Conservation (phyloP, 495 filamentous ascomycete genomes). For the Hyaloscypha variabilis region DNA sequence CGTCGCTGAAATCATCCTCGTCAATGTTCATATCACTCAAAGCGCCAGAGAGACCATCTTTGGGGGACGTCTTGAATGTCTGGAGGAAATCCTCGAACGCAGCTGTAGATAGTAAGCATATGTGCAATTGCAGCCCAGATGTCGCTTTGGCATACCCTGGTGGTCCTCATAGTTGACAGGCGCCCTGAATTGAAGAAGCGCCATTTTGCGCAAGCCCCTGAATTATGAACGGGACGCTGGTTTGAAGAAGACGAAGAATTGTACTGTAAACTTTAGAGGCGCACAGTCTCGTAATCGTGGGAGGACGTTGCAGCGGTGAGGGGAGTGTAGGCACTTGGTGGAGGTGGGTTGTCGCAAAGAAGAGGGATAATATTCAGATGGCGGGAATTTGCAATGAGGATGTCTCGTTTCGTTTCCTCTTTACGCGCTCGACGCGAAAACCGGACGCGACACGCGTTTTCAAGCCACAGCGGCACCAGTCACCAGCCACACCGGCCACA, state of each 20-base stretch:
- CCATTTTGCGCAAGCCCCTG: conserved; percentile 55
- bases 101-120: conserved; percentile 45
- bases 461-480: not conserved
- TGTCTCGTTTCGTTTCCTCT: not conserved
- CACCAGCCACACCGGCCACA: not conserved
- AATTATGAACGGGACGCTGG: not conserved
- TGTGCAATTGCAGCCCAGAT: conserved; percentile 20
- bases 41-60: conserved; percentile 66
- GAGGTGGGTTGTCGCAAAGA: conserved; percentile 27
- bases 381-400: conserved; percentile 7
- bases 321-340: conserved; percentile 11
- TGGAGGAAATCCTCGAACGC: conserved; percentile 88
- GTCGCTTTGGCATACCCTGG: conserved; percentile 55
- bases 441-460: conserved; percentile 10
- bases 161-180: conserved; percentile 87
- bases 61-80: conserved; percentile 83
- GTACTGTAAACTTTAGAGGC: not conserved
- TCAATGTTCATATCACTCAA: conserved; percentile 84
- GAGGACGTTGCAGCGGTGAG: not conserved
- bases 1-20: conserved; percentile 86
- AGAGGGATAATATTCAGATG: not conserved
- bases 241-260: not conserved
- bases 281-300: not conserved
- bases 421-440: conserved; percentile 14
- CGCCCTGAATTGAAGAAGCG: conserved; percentile 72